Conservation (phyloP, 2,329 filamentous ascomycete genomes). For the Penicillium sp. region DNA sequence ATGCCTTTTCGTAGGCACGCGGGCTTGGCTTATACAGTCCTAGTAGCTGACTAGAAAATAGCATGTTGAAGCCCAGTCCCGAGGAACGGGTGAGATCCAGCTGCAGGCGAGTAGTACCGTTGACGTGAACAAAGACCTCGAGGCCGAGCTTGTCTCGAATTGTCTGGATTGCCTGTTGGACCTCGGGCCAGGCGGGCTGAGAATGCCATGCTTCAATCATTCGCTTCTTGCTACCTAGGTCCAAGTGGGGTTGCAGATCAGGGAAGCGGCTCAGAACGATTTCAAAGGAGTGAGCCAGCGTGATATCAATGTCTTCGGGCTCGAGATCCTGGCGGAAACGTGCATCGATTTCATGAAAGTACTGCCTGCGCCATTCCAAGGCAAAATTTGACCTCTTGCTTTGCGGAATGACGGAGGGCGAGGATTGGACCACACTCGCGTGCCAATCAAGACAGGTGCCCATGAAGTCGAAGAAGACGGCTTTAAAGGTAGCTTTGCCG, state of each 20-base stretch:
- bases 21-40: slow-evolving; percentile 51
- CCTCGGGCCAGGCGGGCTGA: slow-evolving; percentile 54
- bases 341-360: slow-evolving; percentile 48
- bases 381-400: slow-evolving; percentile 42
- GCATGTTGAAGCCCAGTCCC: slow-evolving; percentile 50
- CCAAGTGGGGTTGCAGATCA: slow-evolving; percentile 17
- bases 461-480: slow-evolving; percentile 58
- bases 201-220: slow-evolving; percentile 49
- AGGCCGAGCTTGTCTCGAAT: slow-evolving; percentile 38
- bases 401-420: slow-evolving; percentile 36
- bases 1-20: slow-evolving; percentile 47
- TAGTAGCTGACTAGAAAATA: slow-evolving; percentile 54
- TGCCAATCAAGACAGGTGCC: slow-evolving; percentile 59
- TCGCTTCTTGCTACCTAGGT: slow-evolving; percentile 15
- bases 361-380: slow-evolving; percentile 51
- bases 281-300: slow-evolving; percentile 46
- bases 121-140: slow-evolving; percentile 53
- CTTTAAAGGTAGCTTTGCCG: slow-evolving; percentile 37
- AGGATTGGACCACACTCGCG: slow-evolving; percentile 34
- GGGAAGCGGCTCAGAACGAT: slow-evolving; percentile 31
- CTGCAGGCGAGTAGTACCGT: slow-evolving; percentile 56
- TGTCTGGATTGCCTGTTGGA: slow-evolving; percentile 41
- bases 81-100: slow-evolving; percentile 52
- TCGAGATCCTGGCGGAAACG: slow-evolving; percentile 37
- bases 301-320: slow-evolving; percentile 54